Percentiles rank a stretch among this genome's conserved stretches.
phyloP scores from a whole-genome alignment of 2,329 filamentous ascomycete species.

The Alternaria solani region DNA sequence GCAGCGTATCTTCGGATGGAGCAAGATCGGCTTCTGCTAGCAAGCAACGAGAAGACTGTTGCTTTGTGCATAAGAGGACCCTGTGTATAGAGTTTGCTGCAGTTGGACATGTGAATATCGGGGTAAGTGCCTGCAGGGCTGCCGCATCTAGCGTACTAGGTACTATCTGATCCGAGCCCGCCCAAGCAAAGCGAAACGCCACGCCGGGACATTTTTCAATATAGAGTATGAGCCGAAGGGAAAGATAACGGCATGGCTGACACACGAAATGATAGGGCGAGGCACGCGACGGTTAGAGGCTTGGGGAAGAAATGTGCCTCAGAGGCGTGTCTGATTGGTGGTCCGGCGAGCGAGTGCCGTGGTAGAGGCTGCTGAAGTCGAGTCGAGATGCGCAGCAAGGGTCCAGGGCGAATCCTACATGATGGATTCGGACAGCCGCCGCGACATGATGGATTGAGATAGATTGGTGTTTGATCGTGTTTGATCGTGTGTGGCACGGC shows the following conservation, averaged over 20 bases:
- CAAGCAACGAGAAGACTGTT: neutral
- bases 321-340: neutral
- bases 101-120: neutral
- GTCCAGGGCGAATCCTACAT: no score
- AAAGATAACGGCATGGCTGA: constrained; percentile 14
- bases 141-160: neutral
- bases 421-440: no score
- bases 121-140: neutral
- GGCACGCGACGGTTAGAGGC: neutral
- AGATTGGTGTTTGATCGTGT: neutral
- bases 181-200: neutral
- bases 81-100: neutral
- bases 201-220: constrained; percentile 10
- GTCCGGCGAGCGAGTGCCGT: neutral
- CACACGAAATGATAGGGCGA: neutral
- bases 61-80: neutral
- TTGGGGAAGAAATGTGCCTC: neutral
- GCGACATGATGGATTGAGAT: neutral
- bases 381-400: neutral
- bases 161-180: neutral
- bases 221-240: constrained; percentile 14
- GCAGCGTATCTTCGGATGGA: neutral
- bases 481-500: no score
- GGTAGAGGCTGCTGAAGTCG: neutral
- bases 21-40: neutral